Conservation (phyloP, 2,329 filamentous ascomycete genomes). For the Aspergillus awamori region DNA sequence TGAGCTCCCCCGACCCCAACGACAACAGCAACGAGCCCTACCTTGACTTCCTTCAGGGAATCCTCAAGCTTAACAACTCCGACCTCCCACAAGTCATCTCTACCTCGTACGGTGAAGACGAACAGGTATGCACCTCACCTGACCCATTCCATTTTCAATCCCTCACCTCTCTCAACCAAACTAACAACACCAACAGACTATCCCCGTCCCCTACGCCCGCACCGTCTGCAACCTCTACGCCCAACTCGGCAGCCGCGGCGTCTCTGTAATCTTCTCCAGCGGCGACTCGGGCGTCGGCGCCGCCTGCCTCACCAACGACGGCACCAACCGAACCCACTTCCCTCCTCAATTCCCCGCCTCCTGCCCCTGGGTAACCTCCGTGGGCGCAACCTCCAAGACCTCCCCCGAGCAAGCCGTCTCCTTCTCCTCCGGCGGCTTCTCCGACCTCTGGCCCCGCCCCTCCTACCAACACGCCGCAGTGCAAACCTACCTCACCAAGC, state of each 20-base stretch:
- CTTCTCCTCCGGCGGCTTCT: constrained; percentile 48
- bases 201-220: constrained; percentile 41
- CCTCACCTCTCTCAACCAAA: not conserved
- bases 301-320: constrained; percentile 39
- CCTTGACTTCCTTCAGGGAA: constrained; percentile 38
- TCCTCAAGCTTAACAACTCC: constrained; percentile 33
- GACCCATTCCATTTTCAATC: too few species aligned
- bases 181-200: constrained; percentile 25
- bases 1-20: constrained; percentile 47
- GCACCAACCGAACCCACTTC: constrained; percentile 43
- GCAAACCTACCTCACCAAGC: constrained; percentile 31
- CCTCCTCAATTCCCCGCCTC: constrained; percentile 46
- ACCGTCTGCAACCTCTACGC: constrained; percentile 49
- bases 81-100: constrained; percentile 44
- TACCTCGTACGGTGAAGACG: constrained; percentile 46
- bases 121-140: constrained; percentile 33
- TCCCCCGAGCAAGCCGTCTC: constrained; percentile 44
- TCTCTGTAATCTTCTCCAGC: constrained; percentile 53
- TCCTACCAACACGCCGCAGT: constrained; percentile 42
- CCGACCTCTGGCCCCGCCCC: constrained; percentile 40
- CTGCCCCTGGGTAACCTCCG: constrained; percentile 45
- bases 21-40: constrained; percentile 53
- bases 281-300: constrained; percentile 53
- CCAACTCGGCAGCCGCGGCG: constrained; percentile 55
- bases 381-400: constrained; percentile 45